phyloP scores from a whole-genome alignment of 805 yeast genomes.

The Zygosaccharomyces pseudorouxii region DNA sequence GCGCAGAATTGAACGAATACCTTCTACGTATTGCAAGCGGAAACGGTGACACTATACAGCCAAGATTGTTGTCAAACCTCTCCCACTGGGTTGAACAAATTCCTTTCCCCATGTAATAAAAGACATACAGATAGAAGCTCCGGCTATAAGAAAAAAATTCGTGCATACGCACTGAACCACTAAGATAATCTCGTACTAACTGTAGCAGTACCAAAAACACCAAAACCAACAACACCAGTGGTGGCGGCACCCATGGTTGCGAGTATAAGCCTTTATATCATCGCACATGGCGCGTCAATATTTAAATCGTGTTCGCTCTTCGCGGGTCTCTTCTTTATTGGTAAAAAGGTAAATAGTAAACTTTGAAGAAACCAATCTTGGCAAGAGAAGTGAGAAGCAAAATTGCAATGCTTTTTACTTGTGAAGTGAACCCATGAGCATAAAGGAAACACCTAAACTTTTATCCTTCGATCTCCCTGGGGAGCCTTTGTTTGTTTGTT shows the following conservation, averaged over 20 bases:
- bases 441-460: not conserved
- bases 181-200: not conserved
- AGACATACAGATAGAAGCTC: not conserved
- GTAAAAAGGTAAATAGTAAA: slow-evolving; percentile 7
- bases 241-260: not conserved
- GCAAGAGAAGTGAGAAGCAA: not conserved
- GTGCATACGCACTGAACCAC: not conserved
- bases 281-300: slow-evolving; percentile 3
- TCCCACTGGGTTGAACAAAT: slow-evolving; percentile 56
- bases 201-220: slow-evolving; percentile 1
- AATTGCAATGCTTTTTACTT: slow-evolving; percentile 1
- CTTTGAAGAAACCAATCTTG: not conserved
- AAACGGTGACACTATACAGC: slow-evolving; percentile 59
- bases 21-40: slow-evolving; percentile 81
- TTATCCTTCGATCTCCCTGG: not conserved
- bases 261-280: not conserved
- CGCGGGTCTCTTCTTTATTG: slow-evolving; percentile 6
- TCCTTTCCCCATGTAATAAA: slow-evolving; percentile 40
- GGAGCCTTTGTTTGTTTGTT: slow-evolving; percentile 5
- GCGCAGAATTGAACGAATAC: slow-evolving; percentile 86
- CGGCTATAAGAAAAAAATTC: not conserved
- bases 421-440: not conserved
- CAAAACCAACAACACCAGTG: not conserved
- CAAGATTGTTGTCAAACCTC: slow-evolving; percentile 54
- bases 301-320: slow-evolving; percentile 5